These are phyloP conservation scores for Xylariales sp. DNA, from an alignment of 2,329 filamentous ascomycete genomes.

Conservation along the genomic window DNA sequence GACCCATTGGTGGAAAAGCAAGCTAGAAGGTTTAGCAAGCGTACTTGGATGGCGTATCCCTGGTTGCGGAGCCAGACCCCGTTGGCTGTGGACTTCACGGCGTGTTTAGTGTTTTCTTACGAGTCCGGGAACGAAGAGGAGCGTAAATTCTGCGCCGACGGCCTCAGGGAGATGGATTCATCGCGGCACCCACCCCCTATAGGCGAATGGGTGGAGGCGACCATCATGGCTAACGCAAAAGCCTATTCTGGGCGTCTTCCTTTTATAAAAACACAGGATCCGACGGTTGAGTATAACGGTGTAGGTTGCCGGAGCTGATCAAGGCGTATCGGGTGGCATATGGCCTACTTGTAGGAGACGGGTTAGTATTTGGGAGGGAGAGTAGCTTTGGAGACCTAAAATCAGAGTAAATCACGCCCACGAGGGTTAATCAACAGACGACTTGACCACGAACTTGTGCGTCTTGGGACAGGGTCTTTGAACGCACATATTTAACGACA, in stretches of 20 bases:
- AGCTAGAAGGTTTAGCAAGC: constrained; percentile 41
- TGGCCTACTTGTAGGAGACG: background rate
- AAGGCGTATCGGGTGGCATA: background rate
- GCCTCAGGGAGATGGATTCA: constrained; percentile 44
- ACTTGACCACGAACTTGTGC: constrained; percentile 5
- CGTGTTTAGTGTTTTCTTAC: constrained; percentile 44
- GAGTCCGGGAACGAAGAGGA: constrained; percentile 45
- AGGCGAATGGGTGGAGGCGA: constrained; percentile 44
- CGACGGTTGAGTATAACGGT: constrained; percentile 43
- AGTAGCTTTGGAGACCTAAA: constrained; percentile 1
- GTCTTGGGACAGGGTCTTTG: background rate
- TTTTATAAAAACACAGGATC: constrained; percentile 45
- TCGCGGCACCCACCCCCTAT: constrained; percentile 45
- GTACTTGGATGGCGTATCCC: constrained; percentile 45
- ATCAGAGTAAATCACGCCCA: constrained; percentile 17
- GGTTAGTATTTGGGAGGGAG: no score
- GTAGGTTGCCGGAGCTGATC: constrained; percentile 45
- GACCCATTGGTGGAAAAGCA: constrained; percentile 38
- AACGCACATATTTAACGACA: constrained; percentile 13
- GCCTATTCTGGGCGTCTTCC: constrained; percentile 46
- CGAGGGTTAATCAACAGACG: constrained; percentile 10
- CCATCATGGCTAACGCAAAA: constrained; percentile 48
- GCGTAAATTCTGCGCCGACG: constrained; percentile 40
- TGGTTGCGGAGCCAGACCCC: constrained; percentile 45
- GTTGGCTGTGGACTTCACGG: constrained; percentile 45